Evolutionary conservation across 2,329 filamentous ascomycete species (phyloP).

Genomic region (Alternaria hordeiaustralica): DNA sequence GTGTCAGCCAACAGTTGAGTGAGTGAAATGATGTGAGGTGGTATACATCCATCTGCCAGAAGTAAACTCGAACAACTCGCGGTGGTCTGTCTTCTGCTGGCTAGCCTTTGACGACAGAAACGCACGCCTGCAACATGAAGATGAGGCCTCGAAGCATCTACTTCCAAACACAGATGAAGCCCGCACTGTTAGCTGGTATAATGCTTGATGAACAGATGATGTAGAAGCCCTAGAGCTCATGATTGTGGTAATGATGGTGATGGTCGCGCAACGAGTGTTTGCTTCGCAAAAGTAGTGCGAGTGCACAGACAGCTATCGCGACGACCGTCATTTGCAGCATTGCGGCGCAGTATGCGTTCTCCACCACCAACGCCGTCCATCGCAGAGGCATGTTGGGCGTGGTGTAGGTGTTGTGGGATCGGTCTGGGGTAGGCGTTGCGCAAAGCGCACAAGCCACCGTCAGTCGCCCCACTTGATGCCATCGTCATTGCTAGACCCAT

Average conservation of each 20-base stretch:
- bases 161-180: too few species aligned
- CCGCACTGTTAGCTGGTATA: not conserved
- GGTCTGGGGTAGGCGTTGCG: not conserved
- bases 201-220: not conserved
- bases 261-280: not conserved
- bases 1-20: not conserved
- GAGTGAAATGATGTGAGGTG: not conserved
- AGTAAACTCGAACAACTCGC: slow-evolving; percentile 35
- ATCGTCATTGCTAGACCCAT: too few species aligned
- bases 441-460: too few species aligned
- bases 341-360: not conserved
- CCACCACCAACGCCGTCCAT: not conserved
- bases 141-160: too few species aligned
- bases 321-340: not conserved
- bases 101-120: not conserved
- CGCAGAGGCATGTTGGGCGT: not conserved
- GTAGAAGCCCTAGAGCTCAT: not conserved
- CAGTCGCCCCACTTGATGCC: too few species aligned
- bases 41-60: slow-evolving; percentile 38
- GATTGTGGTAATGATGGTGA: not conserved
- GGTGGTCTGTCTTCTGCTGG: not conserved
- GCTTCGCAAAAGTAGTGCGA: not conserved
- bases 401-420: not conserved
- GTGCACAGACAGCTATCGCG: not conserved
- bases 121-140: not conserved